phyloP scores from a whole-genome alignment of 768 basidiomycete species.

The Serendipita sp. region DNA sequence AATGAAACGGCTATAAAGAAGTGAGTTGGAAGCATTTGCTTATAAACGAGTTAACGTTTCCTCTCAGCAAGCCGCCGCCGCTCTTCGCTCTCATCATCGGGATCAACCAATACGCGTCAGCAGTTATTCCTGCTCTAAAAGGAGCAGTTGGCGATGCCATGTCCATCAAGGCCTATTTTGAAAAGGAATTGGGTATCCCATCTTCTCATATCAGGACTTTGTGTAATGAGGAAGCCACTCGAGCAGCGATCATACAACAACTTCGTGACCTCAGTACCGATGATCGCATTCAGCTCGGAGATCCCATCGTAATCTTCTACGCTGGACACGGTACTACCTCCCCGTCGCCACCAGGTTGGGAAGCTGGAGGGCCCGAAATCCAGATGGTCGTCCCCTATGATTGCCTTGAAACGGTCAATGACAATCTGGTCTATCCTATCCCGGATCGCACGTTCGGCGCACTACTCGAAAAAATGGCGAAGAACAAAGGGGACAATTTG shows the following conservation, averaged over 20 bases:
- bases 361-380: conserved; percentile 19
- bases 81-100: conserved; percentile 29
- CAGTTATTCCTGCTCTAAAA: conserved; percentile 15
- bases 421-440: conserved; percentile 23
- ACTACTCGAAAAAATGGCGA: conserved; percentile 42
- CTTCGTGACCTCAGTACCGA: conserved; percentile 16
- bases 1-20: no score
- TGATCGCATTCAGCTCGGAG: conserved; percentile 13
- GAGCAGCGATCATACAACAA: conserved; percentile 21
- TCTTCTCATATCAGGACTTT: conserved; percentile 23
- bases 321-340: conserved; percentile 30
- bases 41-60: not conserved
- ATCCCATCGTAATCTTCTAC: conserved; percentile 28
- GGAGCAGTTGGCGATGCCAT: conserved; percentile 28
- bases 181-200: conserved; percentile 19
- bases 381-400: conserved; percentile 26
- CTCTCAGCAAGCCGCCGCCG: not conserved
- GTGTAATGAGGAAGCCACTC: conserved; percentile 24
- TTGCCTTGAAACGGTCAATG: conserved; percentile 5
- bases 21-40: no score
- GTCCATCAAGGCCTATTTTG: conserved; percentile 23
- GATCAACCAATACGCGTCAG: conserved; percentile 29
- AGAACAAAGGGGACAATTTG: conserved; percentile 51
- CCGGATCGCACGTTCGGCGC: conserved; percentile 50
- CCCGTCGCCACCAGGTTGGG: conserved; percentile 20